Evolutionary conservation across 1,284 basidiomycete species (phyloP).

Genomic region (Sporisorium iseilematis-ciliati): DNA sequence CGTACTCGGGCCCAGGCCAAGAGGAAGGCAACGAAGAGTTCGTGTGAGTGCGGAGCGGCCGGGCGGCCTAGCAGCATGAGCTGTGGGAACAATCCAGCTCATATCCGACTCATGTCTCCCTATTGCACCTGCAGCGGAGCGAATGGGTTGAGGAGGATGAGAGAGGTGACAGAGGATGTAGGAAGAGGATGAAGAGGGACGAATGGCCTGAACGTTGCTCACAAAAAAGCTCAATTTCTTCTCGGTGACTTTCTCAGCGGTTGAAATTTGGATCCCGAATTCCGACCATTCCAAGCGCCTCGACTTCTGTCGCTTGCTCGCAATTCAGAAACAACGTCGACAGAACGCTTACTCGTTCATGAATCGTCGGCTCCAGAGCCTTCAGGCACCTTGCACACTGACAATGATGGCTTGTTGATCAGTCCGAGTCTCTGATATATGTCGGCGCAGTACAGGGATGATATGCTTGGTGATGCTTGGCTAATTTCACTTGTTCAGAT

Average conservation of each 20-base stretch:
- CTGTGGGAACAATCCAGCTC: slow-evolving; percentile 2
- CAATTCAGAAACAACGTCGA: too few species aligned
- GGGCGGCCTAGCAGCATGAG: background rate
- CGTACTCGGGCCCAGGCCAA: background rate
- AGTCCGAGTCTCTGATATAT: background rate
- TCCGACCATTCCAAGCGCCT: background rate
- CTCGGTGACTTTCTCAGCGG: slow-evolving; percentile 1
- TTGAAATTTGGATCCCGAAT: slow-evolving; percentile 8
- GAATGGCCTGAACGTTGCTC: background rate
- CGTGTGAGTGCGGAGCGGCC: background rate
- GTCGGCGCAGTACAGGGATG: background rate
- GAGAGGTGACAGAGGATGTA: background rate
- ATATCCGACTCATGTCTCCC: background rate
- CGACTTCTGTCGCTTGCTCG: background rate
- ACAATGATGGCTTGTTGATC: background rate
- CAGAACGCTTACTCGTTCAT: background rate
- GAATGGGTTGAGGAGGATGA: background rate
- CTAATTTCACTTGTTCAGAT: slow-evolving; percentile 52
- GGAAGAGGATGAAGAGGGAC: background rate
- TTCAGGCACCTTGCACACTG: background rate
- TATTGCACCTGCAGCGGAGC: background rate
- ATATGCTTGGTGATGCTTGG: slow-evolving; percentile 1
- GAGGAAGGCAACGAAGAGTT: background rate
- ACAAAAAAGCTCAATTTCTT: slow-evolving; percentile 3
- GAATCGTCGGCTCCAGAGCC: too few species aligned